Conservation (phyloP, 257 asterid genomes). For the Haberlea rhodopensis region DNA sequence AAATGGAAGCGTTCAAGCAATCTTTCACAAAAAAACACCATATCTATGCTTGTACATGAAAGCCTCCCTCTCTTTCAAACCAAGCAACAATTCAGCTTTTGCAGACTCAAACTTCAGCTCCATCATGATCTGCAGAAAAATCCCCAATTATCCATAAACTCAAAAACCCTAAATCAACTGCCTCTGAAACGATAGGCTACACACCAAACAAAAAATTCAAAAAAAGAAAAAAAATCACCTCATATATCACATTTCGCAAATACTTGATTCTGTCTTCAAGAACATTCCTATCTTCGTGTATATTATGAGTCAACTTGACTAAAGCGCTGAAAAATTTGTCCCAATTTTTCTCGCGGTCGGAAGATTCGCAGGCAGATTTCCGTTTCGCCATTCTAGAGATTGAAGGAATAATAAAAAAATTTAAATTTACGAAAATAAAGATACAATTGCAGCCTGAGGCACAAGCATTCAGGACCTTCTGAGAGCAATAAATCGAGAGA, state of each 20-base stretch:
- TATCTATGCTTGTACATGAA: slow-evolving; percentile 46
- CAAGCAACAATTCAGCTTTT: slow-evolving; percentile 46
- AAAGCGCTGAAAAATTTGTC: slow-evolving; percentile 43
- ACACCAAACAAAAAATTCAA: slow-evolving; percentile 5
- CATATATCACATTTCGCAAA: slow-evolving; percentile 37
- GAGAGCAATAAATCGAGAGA: slow-evolving; percentile 14
- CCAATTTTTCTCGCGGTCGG: slow-evolving; percentile 55
- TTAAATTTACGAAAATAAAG: too few species aligned
- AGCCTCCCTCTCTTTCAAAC: slow-evolving; percentile 61
- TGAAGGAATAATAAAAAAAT: background rate
- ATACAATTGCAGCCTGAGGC: background rate
- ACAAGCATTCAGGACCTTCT: slow-evolving; percentile 8
- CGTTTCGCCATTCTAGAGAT: slow-evolving; percentile 52
- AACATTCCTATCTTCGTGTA: slow-evolving; percentile 47
- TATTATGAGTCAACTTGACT: slow-evolving; percentile 40
- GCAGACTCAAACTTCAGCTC: slow-evolving; percentile 42
- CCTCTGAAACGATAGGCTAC: slow-evolving; percentile 4
- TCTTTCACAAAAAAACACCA: slow-evolving; percentile 42
- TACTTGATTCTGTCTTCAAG: slow-evolving; percentile 51
- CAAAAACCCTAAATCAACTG: slow-evolving; percentile 30
- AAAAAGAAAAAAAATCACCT: slow-evolving; percentile 37
- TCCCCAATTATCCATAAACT: slow-evolving; percentile 33
- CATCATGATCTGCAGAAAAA: slow-evolving; percentile 49
- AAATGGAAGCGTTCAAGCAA: too few species aligned
- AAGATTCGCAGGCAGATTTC: slow-evolving; percentile 25